Conservation (phyloP, 345 rosid species). For the Arabis alpina region DNA sequence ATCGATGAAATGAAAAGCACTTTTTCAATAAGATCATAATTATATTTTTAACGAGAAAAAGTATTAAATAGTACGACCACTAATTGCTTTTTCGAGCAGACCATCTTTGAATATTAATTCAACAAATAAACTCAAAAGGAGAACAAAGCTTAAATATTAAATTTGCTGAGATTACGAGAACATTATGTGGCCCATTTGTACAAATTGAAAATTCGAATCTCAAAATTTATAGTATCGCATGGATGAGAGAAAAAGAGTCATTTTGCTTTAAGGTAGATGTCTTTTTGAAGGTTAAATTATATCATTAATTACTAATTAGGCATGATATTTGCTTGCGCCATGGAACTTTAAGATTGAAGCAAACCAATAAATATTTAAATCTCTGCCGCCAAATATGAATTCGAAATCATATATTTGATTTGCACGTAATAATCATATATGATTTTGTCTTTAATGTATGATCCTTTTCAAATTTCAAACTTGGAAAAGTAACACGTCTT, state of each 20-base stretch:
- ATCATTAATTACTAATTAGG: slow-evolving; percentile 15
- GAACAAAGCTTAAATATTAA: neutral
- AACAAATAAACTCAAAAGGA: neutral
- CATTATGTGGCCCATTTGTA: slow-evolving; percentile 43
- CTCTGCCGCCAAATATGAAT: slow-evolving; percentile 43
- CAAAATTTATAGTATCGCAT: slow-evolving; percentile 21
- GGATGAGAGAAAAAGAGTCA: slow-evolving; percentile 6
- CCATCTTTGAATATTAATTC: slow-evolving; percentile 37
- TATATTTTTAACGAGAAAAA: slow-evolving; percentile 17
- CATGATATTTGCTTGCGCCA: slow-evolving; percentile 42
- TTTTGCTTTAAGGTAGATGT: slow-evolving; percentile 39
- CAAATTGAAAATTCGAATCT: slow-evolving; percentile 18
- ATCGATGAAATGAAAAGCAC: slow-evolving; percentile 31
- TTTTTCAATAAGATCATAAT: slow-evolving; percentile 31
- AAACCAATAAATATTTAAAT: slow-evolving; percentile 20
- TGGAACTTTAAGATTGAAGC: slow-evolving; percentile 41
- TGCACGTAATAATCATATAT: slow-evolving; percentile 34
- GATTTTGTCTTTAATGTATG: neutral
- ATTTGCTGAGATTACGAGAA: slow-evolving; percentile 23
- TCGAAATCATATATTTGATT: slow-evolving; percentile 32
- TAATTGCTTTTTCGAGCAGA: slow-evolving; percentile 37
- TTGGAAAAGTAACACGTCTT: slow-evolving; percentile 10
- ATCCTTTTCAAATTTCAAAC: slow-evolving; percentile 31
- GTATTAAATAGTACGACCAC: neutral
- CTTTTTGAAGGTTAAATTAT: slow-evolving; percentile 20